Evolutionary conservation across 2,329 filamentous ascomycete genomes (phyloP), one percentile per base, ranked within the genome.

Genomic region (Ophiocordyceps unilateralis): DNA sequence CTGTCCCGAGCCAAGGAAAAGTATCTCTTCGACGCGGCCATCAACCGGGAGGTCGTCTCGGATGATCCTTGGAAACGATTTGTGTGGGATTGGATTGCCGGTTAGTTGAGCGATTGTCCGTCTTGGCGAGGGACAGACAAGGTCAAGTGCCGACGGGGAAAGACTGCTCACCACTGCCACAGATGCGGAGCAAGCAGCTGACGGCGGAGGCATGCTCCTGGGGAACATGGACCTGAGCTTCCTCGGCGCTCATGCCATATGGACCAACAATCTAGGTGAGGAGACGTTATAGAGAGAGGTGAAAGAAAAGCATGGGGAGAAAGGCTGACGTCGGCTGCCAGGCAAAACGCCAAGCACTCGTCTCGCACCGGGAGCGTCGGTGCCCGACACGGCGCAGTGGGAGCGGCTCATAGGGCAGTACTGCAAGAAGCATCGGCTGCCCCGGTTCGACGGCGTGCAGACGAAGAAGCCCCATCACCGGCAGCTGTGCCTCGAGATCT

Each of bases 31-130:
- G 66, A 87, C 51, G 77, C 76, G 45, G 60, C 62, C 15, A 70
- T 65, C 40, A 91, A 91, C 52, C 71, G 72, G 47, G 61, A 69
- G 6, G 71, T 88, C n/a, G 70, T 83, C 1, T 65, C 69, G 6
- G 81, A 85, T 46, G 79, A 88, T 52, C 74, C 73, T 24, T 84
- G 82, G 74, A 65, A 89, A n/a, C 71, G 77, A 45, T 80, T 83
- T 44, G 64, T 83, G n/a, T 93, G 85, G 85, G 73, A 76, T 40
- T 84, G 83, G 69, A 68, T 88, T 40, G 69, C 73, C 45, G 76
- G 81, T 77, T 5, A 22, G 36, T 23, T 12, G 36, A n/a, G n/a
- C n/a, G n/a, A n/a, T n/a, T n/a, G n/a, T n/a, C n/a, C n/a, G n/a
- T n/a, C n/a, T n/a, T n/a, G n/a, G n/a, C n/a, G n/a, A n/a, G n/a